Percentiles rank a stretch among this genome's conserved stretches.
Conservation (phyloP, 2,329 filamentous ascomycete species). For the Cryphonectria parasitica region DNA sequence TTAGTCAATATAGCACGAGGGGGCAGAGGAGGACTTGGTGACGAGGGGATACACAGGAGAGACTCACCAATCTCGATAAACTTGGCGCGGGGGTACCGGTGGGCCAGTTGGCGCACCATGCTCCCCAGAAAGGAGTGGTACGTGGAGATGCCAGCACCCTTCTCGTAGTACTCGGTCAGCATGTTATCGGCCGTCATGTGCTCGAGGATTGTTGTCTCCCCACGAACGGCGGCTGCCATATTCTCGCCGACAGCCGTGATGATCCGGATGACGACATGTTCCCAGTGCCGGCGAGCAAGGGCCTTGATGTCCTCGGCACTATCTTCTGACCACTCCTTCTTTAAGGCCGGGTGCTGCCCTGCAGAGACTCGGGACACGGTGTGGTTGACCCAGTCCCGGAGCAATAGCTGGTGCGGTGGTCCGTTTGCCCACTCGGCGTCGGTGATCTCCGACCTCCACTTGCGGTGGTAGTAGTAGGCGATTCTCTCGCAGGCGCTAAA, state of each 20-base stretch:
- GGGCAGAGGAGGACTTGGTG: neutral
- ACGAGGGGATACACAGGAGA: constrained; percentile 23
- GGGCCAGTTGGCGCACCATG: constrained; percentile 38
- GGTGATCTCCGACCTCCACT: constrained; percentile 31
- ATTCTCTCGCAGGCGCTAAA: constrained; percentile 31
- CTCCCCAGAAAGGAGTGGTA: constrained; percentile 35
- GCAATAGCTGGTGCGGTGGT: constrained; percentile 28
- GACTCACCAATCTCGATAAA: constrained; percentile 41
- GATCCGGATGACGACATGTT: constrained; percentile 31
- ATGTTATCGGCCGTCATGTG: constrained; percentile 36
- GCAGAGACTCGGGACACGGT: constrained; percentile 13
- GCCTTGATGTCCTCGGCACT: constrained; percentile 18
- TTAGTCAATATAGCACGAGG: neutral
- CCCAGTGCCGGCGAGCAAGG: constrained; percentile 6
- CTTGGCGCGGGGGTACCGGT: constrained; percentile 37
- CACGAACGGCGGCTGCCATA: constrained; percentile 38
- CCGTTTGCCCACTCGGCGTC: constrained; percentile 32
- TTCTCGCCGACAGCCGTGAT: constrained; percentile 37
- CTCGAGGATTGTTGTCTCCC: constrained; percentile 39
- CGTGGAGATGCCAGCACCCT: constrained; percentile 32
- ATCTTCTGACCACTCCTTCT: constrained; percentile 26
- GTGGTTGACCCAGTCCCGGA: constrained; percentile 32
- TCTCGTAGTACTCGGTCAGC: constrained; percentile 37
- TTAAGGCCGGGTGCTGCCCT: constrained; percentile 31
- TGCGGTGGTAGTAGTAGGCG: constrained; percentile 33